phyloP scores from a whole-genome alignment of 2,329 filamentous ascomycete genomes.

The Apiospora koreana region DNA sequence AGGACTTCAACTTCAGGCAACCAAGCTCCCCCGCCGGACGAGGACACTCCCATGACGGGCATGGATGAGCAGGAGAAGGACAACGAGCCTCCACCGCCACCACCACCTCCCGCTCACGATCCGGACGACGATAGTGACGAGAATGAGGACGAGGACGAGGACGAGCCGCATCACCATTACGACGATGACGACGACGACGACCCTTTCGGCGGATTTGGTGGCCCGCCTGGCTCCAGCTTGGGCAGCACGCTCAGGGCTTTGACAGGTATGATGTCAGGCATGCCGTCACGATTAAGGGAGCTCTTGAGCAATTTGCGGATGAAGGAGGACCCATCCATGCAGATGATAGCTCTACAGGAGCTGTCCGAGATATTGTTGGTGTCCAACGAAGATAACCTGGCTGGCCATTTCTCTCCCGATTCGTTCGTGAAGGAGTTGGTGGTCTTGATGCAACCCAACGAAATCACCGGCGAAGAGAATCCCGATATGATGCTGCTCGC shows the following conservation, averaged over 20 bases:
- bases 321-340: slow-evolving; percentile 82
- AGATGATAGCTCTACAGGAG: slow-evolving; percentile 90
- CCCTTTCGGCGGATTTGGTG: slow-evolving; percentile 67
- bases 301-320: slow-evolving; percentile 75
- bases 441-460: slow-evolving; percentile 84
- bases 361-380: slow-evolving; percentile 91
- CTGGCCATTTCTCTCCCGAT: slow-evolving; percentile 92
- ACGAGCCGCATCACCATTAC: slow-evolving; percentile 59
- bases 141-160: slow-evolving; percentile 54
- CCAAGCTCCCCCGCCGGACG: slow-evolving; percentile 48
- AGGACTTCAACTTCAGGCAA: slow-evolving; percentile 47
- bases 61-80: slow-evolving; percentile 56
- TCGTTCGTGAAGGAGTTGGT: slow-evolving; percentile 95
- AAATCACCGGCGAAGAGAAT: slow-evolving; percentile 81
- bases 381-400: slow-evolving; percentile 94
- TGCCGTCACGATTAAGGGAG: slow-evolving; percentile 76
- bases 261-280: slow-evolving; percentile 88
- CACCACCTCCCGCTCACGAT: slow-evolving; percentile 44
- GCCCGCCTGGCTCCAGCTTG: slow-evolving; percentile 65
- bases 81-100: slow-evolving; percentile 41
- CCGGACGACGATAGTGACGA: slow-evolving; percentile 41
- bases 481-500: slow-evolving; percentile 97
- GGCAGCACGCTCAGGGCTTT: slow-evolving; percentile 83
- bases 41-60: slow-evolving; percentile 73
- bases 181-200: slow-evolving; percentile 69